Evolutionary conservation across 139 green algal genomes (phyloP).

Genomic region (Limnomonas spitsbergensis): DNA sequence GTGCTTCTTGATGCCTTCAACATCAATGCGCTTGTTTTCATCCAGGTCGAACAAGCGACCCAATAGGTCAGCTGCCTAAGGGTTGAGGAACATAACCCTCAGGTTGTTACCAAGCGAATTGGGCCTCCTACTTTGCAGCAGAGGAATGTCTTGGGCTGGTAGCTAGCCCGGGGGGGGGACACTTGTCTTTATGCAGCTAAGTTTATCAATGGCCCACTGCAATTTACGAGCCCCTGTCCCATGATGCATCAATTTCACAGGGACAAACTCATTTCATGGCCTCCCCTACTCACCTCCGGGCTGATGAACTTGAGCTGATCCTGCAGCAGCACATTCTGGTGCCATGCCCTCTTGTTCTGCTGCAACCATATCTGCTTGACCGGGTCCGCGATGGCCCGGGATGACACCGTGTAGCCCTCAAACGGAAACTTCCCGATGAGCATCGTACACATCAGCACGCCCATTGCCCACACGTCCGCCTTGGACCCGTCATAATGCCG

Average conservation of each 20-base stretch:
- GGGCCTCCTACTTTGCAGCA: too few relatives aligned
- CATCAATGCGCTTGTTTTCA: slow-evolving; percentile 32
- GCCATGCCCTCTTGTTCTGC: slow-evolving; percentile 15
- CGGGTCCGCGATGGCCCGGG: slow-evolving; percentile 20
- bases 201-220: too few relatives aligned
- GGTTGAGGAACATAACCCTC: too few relatives aligned
- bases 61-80: slow-evolving; percentile 45
- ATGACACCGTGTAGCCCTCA: slow-evolving; percentile 30
- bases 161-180: too few relatives aligned
- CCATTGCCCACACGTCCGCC: too few relatives aligned
- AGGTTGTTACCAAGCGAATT: too few relatives aligned
- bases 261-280: too few relatives aligned
- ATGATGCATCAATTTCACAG: too few relatives aligned
- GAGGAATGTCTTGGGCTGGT: too few relatives aligned
- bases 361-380: slow-evolving; percentile 32
- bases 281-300: slow-evolving; percentile 13
- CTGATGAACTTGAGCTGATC: slow-evolving; percentile 30
- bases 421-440: slow-evolving; percentile 55
- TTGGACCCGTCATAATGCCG: slow-evolving; percentile 50
- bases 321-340: slow-evolving; percentile 20
- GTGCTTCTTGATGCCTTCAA: not conserved
- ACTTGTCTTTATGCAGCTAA: too few relatives aligned
- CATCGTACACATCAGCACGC: slow-evolving; percentile 36
- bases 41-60: slow-evolving; percentile 53
- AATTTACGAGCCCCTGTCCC: too few relatives aligned